Conservation (phyloP, 371 early-diverging fungal species). For the Actinomortierella wolfii region DNA sequence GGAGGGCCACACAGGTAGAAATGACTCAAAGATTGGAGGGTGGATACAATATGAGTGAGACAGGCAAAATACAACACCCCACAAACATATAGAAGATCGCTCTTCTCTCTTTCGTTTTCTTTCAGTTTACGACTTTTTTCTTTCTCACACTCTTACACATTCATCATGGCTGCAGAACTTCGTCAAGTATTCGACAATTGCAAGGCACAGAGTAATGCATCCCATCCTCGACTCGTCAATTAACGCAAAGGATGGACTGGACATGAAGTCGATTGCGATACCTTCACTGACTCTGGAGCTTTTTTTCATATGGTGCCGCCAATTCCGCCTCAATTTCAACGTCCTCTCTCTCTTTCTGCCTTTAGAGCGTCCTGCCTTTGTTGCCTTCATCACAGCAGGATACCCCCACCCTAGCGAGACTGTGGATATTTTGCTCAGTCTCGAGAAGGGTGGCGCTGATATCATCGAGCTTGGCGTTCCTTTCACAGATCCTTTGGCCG, state of each 20-base stretch:
- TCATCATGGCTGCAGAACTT: constrained; percentile 43
- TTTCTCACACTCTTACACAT: constrained; percentile 1
- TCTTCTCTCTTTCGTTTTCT: constrained; percentile 2
- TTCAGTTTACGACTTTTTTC: constrained; percentile 5
- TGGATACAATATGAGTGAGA: no score
- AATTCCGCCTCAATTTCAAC: constrained; percentile 1
- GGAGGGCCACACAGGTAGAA: no score
- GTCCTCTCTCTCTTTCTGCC: not conserved
- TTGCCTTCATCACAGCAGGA: constrained; percentile 93
- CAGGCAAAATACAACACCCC: no score
- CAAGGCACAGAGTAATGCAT: constrained; percentile 39
- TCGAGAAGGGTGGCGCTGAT: constrained; percentile 93
- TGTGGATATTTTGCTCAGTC: constrained; percentile 80
- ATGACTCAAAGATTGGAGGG: no score
- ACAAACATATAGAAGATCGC: constrained; percentile 4
- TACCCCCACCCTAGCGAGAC: constrained; percentile 81
- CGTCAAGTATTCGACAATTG: constrained; percentile 45
- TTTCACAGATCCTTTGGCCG: constrained; percentile 97
- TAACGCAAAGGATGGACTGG: not conserved
- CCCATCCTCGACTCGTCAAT: not conserved
- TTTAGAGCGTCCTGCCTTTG: constrained; percentile 86
- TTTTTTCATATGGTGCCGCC: constrained; percentile 4
- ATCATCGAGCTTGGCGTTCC: constrained; percentile 98
- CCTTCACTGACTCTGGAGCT: not conserved
- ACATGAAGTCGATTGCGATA: not conserved